Base-by-base conservation (phyloP, 345 rosid genomes). In the Populus pruinosa region DNA sequence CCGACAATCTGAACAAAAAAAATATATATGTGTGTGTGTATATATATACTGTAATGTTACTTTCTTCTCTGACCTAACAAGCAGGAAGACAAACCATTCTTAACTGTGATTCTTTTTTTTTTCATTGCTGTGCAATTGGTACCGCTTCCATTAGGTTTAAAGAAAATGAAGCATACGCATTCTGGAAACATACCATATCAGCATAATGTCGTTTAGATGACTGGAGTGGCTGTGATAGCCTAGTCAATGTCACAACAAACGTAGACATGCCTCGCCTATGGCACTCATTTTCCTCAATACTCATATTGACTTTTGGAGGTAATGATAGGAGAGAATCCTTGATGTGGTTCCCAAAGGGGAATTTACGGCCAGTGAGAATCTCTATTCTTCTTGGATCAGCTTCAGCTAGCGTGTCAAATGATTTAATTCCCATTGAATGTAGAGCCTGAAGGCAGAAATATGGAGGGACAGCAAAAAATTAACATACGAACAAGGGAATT, bases 341-440 rank as follows among this genome's bases (percentile, higher is more conserved):
- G 79, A 96, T 92, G 80, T 94, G 97, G 85, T 96, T 93, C 80
- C 98, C 98, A 77, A 93, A 96, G 55, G 99, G 97, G 85, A 86
- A 96, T 75, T 93, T 93, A 70, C 98, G 82, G 74, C 99, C 94
- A 2, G 98, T 92, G 75, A 92, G 92, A 77, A 96, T 91, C 89
- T 92, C 99, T 80, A 93, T 93, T 83, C 92, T 91, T 74, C 99
- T 90, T 21, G 99, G 98, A 87, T 96, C 99, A 80, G 97, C 96
- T 81, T 90, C 91, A 70, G 94, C 91, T 76, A 93, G 89, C 81
- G 89, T 84, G 82, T 90, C 94, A 84, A 96, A 96, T 73, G 99
- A 90, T 79, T 81, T 87, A 72, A 96, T 84, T 76, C 96, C 96
- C 99, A 93, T 91, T 8, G 97, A 91, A 74, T 89, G 89, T 66